Base-by-base conservation (phyloP, 2,329 filamentous ascomycete genomes). In the Sporothrix pseudoabietina region DNA sequence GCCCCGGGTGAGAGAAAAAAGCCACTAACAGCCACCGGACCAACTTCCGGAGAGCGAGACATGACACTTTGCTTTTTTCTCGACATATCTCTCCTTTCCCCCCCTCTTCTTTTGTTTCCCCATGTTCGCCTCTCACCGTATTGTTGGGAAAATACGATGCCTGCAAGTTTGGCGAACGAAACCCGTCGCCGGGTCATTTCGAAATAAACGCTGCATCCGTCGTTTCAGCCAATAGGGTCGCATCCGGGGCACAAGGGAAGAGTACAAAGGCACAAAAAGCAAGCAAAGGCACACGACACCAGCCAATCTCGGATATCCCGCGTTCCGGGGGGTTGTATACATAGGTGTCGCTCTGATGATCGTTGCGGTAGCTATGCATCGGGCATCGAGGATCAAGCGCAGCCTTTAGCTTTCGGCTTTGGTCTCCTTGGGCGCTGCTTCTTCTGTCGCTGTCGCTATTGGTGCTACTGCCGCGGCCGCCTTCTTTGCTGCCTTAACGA, bases 401-500 rank as follows among this genome's bases (percentile, higher is more conserved):
- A 26, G 26, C 26, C 26, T 26, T 26, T 26, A 26, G 26, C 26
- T 12, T 47, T 69, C 54, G 30, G 6, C 14, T 22, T 55, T 70
- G 32, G 55, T 35, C 32, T 57, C 35, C 47, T 57, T 52, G 47
- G n/a, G 22, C 22, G 52, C 22, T 12, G 22, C 52, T 12, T 22
- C 52, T 19, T 14, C 14, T 61, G 30, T 26, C 30, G n/a, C 61
- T 30, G 22, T 22, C 19, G 39, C 35, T 7, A n/a, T n/a, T 19
- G 22, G 8, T 61, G 39, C 61, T 30, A 12, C 39, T 8, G 39
- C 35, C 22, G 39, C 35, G 2, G 35, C 68, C 6, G 68, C 55
- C 57, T 59, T 57, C 59, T 66, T 68, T 30, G 47, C 12, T 26
- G n/a, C 63, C 63, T 69, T 72, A 32, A 35, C 35, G 16, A 52